Evolutionary conservation across 192 early-diverging fungal species (phyloP).

Genomic region (Umbelopsis vinacea): DNA sequence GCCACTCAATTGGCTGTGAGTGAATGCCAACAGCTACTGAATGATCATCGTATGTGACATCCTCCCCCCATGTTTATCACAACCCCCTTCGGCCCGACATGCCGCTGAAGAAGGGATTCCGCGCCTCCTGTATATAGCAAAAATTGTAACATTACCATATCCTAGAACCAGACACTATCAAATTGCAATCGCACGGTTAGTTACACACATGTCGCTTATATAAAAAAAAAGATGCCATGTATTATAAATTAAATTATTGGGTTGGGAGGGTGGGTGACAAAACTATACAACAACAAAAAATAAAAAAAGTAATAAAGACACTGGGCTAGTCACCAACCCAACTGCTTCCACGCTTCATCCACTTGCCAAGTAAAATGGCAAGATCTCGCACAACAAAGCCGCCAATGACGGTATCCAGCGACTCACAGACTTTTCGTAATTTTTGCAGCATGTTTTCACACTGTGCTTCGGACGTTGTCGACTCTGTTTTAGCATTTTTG

Average conservation of each 20-base stretch:
- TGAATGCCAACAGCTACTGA: not conserved
- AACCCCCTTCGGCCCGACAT: slow-evolving; percentile 13
- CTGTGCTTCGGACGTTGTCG: slow-evolving; percentile 20
- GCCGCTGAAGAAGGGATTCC: not conserved
- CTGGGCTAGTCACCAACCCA: slow-evolving; percentile 43
- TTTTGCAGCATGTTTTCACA: slow-evolving; percentile 25
- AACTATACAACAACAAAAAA: not conserved
- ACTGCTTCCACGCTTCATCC: slow-evolving; percentile 41
- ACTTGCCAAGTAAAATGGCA: slow-evolving; percentile 42
- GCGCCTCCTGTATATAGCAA: slow-evolving; percentile 1
- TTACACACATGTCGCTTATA: too few relatives aligned
- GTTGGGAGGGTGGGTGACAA: not conserved
- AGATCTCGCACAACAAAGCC: slow-evolving; percentile 42
- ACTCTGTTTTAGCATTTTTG: not conserved
- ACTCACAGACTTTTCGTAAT: slow-evolving; percentile 30
- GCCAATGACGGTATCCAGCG: slow-evolving; percentile 32
- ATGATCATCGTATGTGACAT: slow-evolving; percentile 17
- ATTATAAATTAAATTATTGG: not conserved
- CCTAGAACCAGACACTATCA: too few relatives aligned
- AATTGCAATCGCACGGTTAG: too few relatives aligned
- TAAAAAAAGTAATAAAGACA: too few relatives aligned
- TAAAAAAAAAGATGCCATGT: not conserved
- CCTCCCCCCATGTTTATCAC: slow-evolving; percentile 3
- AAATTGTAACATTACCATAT: slow-evolving; percentile 8
- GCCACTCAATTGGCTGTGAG: not conserved